A percentile compares a stretch with the other conserved stretches of the same genome.
Evolutionary conservation across 805 yeast genomes (phyloP).

Genomic region (Ogataea glucozyma): DNA sequence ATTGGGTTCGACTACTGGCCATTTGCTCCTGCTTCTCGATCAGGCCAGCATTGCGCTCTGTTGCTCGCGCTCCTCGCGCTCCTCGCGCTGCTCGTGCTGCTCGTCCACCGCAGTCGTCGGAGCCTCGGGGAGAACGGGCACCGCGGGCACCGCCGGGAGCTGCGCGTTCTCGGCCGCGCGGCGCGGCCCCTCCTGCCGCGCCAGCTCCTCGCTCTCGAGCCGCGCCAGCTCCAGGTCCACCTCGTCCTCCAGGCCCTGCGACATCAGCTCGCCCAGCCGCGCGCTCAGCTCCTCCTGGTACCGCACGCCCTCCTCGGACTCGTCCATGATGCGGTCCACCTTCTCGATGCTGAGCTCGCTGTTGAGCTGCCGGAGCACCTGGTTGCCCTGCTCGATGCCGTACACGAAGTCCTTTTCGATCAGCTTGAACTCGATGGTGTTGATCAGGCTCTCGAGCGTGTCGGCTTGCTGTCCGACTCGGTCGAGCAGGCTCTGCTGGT

Average conservation of each 20-base stretch:
- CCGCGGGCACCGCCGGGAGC: conserved; percentile 14
- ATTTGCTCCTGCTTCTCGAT: no score
- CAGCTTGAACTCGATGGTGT: conserved; percentile 83
- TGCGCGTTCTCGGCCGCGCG: conserved; percentile 14
- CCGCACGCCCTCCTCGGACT: conserved; percentile 74
- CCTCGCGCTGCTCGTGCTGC: no score
- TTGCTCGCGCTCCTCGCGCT: no score
- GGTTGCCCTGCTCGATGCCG: conserved; percentile 81
- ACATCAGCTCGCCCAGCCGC: conserved; percentile 45
- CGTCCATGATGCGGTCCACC: conserved; percentile 83
- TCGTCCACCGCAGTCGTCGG: conserved; percentile 19
- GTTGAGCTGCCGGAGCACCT: conserved; percentile 73
- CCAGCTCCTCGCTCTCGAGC: conserved; percentile 48
- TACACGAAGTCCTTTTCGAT: conserved; percentile 82
- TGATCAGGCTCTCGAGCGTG: conserved; percentile 74
- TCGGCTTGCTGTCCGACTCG: conserved; percentile 78
- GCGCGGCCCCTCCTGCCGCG: conserved; percentile 15
- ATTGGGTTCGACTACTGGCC: no score
- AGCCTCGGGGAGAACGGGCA: conserved; percentile 33
- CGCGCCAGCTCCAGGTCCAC: conserved; percentile 62
- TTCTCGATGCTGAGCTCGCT: conserved; percentile 73
- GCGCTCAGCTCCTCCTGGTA: conserved; percentile 76
- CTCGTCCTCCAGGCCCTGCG: conserved; percentile 54
- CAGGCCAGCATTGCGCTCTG: no score
- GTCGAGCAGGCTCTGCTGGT: conserved; percentile 70